Conservation (phyloP, 1,284 basidiomycete genomes). For the Xanthoconium separans region DNA sequence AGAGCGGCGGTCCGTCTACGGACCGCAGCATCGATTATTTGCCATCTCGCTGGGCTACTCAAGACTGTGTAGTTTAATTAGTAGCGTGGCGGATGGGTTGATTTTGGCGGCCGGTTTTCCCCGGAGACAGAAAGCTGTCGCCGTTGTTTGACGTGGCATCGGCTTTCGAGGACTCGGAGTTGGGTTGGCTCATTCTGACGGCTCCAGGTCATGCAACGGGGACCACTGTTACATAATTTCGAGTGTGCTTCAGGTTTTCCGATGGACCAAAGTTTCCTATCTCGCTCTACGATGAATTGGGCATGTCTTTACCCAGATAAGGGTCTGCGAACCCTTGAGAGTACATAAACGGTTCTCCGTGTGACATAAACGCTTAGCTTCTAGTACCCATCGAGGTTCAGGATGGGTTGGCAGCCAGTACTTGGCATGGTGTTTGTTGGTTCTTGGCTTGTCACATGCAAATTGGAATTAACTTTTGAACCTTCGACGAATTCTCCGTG, state of each 20-base stretch:
- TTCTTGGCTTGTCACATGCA: not conserved
- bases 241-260: constrained; percentile 5
- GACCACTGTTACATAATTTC: constrained; percentile 1
- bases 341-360: not conserved
- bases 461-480: not conserved
- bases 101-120: too few species aligned
- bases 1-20: too few species aligned
- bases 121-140: not conserved
- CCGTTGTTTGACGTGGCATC: not conserved
- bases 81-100: too few species aligned
- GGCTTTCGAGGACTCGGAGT: too few species aligned
- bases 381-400: not conserved
- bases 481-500: constrained; percentile 4
- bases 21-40: too few species aligned
- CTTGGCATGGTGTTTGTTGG: not conserved
- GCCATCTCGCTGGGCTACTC: too few species aligned
- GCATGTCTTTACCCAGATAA: constrained; percentile 11
- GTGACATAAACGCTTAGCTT: not conserved
- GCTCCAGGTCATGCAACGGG: constrained; percentile 7
- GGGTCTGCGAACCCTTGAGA: not conserved
- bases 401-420: not conserved
- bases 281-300: constrained; percentile 4
- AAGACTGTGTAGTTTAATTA: too few species aligned
- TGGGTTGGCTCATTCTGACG: too few species aligned
- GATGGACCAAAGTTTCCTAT: constrained; percentile 15